Evolutionary conservation across 805 yeast genomes (phyloP).

Genomic region (Candida orba): DNA sequence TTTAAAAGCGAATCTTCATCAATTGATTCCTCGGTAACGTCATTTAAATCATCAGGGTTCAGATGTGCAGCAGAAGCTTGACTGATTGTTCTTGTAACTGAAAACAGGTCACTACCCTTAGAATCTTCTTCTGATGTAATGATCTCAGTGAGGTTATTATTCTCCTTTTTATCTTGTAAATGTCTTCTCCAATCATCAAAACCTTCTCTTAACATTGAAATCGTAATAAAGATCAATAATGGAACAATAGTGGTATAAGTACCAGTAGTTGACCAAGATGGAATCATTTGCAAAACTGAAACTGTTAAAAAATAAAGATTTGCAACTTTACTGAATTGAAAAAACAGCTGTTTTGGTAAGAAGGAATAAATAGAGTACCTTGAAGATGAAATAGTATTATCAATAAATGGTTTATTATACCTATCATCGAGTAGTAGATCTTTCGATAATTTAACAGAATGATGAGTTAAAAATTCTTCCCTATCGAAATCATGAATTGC

Average conservation of each 20-base stretch:
- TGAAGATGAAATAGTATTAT: constrained; percentile 77
- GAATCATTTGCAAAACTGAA: constrained; percentile 91
- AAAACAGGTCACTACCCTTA: not conserved
- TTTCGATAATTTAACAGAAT: constrained; percentile 17
- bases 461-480: constrained; percentile 24
- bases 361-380: constrained; percentile 77
- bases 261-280: constrained; percentile 97
- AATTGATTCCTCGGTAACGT: not conserved
- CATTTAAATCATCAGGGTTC: constrained; percentile 4
- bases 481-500: constrained; percentile 32
- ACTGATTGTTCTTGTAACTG: constrained; percentile 8
- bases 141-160: constrained; percentile 45
- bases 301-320: constrained; percentile 85
- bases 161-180: constrained; percentile 77
- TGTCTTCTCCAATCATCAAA: constrained; percentile 90
- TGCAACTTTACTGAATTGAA: constrained; percentile 90
- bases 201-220: constrained; percentile 89
- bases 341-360: constrained; percentile 79
- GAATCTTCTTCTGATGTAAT: constrained; percentile 24
- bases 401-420: constrained; percentile 47
- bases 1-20: not conserved
- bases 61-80: constrained; percentile 13
- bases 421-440: constrained; percentile 61
- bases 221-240: constrained; percentile 72
- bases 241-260: constrained; percentile 92